A percentile compares a stretch with the other conserved stretches of the same genome.
Conservation (phyloP, 768 basidiomycete genomes). For the Amanita inopinata region DNA sequence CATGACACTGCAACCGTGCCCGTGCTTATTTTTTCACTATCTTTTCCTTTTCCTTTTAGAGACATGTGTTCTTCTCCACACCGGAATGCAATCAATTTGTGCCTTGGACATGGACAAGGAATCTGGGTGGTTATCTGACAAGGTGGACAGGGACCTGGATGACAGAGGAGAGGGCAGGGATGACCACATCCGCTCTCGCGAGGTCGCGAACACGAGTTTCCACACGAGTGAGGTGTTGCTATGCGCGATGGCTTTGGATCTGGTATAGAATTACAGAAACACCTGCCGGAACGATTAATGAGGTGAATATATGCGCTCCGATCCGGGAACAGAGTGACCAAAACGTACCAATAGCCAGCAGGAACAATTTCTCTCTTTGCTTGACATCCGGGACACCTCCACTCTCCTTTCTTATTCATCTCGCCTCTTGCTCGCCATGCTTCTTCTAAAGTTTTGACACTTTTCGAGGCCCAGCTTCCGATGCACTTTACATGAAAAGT, state of each 20-base stretch:
- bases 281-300: conserved; percentile 42
- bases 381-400: conserved; percentile 94
- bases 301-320: not conserved
- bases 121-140: conserved; percentile 72
- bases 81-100: conserved; percentile 44
- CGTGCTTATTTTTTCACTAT: conserved; percentile 15
- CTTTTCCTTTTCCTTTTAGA: conserved; percentile 19
- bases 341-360: conserved; percentile 51
- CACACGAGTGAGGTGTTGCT: conserved; percentile 72
- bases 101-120: conserved; percentile 72
- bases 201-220: conserved; percentile 51
- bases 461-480: conserved; percentile 78
- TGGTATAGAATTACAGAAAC: conserved; percentile 72
- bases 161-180: conserved; percentile 76
- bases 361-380: conserved; percentile 62
- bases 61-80: conserved; percentile 33
- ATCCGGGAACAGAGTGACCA: not conserved
- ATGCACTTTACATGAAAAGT: conserved; percentile 91
- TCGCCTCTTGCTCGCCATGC: conserved; percentile 71
- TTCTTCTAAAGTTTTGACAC: conserved; percentile 59
- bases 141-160: conserved; percentile 95
- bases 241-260: conserved; percentile 65
- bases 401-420: conserved; percentile 53
- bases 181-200: conserved; percentile 61
- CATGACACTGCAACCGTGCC: conserved; percentile 26